phyloP scores from a whole-genome alignment of 164 flowering plant genomes.

The Chimonanthus salicifolius region DNA sequence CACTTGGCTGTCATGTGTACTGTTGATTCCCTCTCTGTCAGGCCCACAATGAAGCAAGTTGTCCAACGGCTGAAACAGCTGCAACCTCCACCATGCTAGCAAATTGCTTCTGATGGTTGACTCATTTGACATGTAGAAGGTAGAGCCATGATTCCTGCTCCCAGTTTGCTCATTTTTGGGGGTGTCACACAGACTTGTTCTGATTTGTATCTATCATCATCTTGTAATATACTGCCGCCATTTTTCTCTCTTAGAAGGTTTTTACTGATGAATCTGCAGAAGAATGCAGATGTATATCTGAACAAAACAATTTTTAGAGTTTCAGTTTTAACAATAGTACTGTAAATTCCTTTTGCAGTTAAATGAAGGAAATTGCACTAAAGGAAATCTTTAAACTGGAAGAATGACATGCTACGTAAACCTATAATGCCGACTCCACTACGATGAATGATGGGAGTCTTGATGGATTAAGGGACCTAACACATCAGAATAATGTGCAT shows the following conservation, averaged over 20 bases:
- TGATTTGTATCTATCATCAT: conserved; percentile 30
- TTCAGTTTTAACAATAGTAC: conserved; percentile 7
- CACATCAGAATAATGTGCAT: neutral
- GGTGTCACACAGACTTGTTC: conserved; percentile 25
- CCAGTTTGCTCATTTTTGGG: conserved; percentile 16
- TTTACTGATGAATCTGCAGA: conserved; percentile 47
- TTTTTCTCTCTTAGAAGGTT: conserved; percentile 28
- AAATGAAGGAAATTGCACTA: conserved; percentile 1
- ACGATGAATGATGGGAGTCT: too few relatives aligned
- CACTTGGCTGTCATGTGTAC: conserved; percentile 89
- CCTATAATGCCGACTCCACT: neutral
- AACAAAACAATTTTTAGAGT: conserved; percentile 3
- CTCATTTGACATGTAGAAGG: conserved; percentile 31
- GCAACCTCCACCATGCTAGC: conserved; percentile 67
- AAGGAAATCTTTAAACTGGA: neutral
- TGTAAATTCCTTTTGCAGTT: conserved; percentile 6
- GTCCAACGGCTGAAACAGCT: conserved; percentile 77
- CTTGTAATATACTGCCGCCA: conserved; percentile 45
- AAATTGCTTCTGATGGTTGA: conserved; percentile 20
- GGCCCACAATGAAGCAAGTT: conserved; percentile 94
- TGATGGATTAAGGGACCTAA: too few relatives aligned
- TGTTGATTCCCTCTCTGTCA: conserved; percentile 68
- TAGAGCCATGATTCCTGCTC: conserved; percentile 10
- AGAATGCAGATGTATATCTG: conserved; percentile 29
- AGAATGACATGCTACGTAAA: neutral